A percentile compares a stretch with the other conserved stretches of the same genome.
Conservation (phyloP, 306 rosid species). For the Dryas alaskensis region DNA sequence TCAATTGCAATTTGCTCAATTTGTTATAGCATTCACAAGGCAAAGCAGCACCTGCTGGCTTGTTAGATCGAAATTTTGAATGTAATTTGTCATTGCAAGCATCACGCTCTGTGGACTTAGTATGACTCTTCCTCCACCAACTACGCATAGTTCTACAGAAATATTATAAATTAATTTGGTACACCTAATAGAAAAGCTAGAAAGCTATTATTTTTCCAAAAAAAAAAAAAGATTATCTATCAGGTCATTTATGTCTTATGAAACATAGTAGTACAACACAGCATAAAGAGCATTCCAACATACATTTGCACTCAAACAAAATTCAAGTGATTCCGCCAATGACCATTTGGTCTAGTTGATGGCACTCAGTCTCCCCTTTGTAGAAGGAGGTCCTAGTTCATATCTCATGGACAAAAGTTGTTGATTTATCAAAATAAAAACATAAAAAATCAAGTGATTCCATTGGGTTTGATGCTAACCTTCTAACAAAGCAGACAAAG, state of each 20-base stretch:
- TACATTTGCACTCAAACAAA: not conserved
- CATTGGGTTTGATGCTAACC: slow-evolving; percentile 39
- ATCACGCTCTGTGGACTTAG: slow-evolving; percentile 63
- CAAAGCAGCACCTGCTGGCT: slow-evolving; percentile 62
- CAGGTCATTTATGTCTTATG: not conserved
- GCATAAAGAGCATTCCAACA: not conserved
- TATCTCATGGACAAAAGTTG: no score
- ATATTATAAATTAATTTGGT: not conserved
- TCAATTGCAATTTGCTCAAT: slow-evolving; percentile 11
- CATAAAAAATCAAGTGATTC: not conserved
- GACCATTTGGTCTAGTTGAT: no score
- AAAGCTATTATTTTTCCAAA: not conserved
- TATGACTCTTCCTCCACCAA: slow-evolving; percentile 42
- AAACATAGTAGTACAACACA: not conserved
- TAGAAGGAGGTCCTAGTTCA: no score
- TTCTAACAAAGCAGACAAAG: slow-evolving; percentile 59
- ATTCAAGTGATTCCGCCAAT: not conserved
- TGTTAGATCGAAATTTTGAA: slow-evolving; percentile 74
- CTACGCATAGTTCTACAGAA: slow-evolving; percentile 52
- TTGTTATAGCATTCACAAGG: slow-evolving; percentile 10
- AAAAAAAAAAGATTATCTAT: not conserved
- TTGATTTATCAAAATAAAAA: no score
- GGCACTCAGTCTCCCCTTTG: no score
- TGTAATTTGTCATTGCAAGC: slow-evolving; percentile 62
- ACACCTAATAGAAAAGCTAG: not conserved